Percentiles rank a stretch among this genome's conserved stretches.
These are phyloP conservation scores for Nemania abortiva DNA, from an alignment of 2,329 filamentous ascomycete species.

Conservation along the genomic window DNA sequence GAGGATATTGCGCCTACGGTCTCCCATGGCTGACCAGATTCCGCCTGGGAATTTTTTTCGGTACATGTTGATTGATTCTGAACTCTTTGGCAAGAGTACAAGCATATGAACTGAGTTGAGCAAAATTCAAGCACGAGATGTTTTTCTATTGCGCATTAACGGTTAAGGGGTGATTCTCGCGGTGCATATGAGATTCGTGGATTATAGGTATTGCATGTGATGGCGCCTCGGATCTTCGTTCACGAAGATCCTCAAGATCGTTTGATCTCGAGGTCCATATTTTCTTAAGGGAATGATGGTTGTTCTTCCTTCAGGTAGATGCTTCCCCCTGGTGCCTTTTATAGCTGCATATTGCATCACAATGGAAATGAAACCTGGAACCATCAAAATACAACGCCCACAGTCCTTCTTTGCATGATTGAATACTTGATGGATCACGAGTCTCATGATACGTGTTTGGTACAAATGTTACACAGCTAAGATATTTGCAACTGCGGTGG, in stretches of 20 bases:
- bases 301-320: conserved; percentile 46
- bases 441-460: background rate
- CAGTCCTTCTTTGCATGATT: background rate
- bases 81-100: conserved; percentile 43
- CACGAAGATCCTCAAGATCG: conserved; percentile 7
- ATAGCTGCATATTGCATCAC: conserved; percentile 27
- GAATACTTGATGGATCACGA: background rate
- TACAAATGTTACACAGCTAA: background rate
- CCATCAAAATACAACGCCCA: conserved; percentile 12
- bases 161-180: conserved; percentile 9
- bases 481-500: background rate
- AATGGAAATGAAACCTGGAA: conserved; percentile 39
- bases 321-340: conserved; percentile 27
- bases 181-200: conserved; percentile 24
- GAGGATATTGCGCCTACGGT: conserved; percentile 45
- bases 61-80: conserved; percentile 46
- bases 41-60: conserved; percentile 45
- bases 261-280: conserved; percentile 13
- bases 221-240: conserved; percentile 37
- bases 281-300: conserved; percentile 9
- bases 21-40: conserved; percentile 43
- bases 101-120: conserved; percentile 43
- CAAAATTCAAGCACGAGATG: conserved; percentile 36
- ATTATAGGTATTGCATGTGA: conserved; percentile 44
- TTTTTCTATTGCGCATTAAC: conserved; percentile 33